Evolutionary conservation across 192 early-diverging fungal genomes (phyloP).

Genomic region (Kickxella alabastrina): DNA sequence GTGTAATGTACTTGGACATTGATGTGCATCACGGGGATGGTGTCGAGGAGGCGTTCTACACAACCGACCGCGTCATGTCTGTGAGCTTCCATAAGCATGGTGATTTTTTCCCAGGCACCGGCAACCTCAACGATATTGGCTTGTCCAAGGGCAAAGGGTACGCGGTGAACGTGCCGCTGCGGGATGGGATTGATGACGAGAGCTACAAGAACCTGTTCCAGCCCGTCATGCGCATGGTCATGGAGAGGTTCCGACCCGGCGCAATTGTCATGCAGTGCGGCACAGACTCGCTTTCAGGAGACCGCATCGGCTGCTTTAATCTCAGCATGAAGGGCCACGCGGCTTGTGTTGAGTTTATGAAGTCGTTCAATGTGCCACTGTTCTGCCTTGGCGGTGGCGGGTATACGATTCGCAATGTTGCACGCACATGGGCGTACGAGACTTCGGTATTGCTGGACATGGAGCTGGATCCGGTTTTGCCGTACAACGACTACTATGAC

Average conservation of each 20-base stretch:
- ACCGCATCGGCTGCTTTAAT: conserved; percentile 94
- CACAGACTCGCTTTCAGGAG: conserved; percentile 89
- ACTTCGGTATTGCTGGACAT: conserved; percentile 78
- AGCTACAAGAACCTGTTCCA: conserved; percentile 88
- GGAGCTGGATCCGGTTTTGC: conserved; percentile 66
- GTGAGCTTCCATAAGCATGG: conserved; percentile 98
- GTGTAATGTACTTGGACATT: conserved; percentile 96
- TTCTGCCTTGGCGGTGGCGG: conserved; percentile 94
- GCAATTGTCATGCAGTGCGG: conserved; percentile 95
- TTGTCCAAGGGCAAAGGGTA: conserved; percentile 82
- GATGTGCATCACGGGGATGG: conserved; percentile 99
- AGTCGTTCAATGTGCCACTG: conserved; percentile 85
- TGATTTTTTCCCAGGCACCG: conserved; percentile 98
- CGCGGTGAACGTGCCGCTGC: conserved; percentile 92
- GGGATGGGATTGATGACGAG: conserved; percentile 93
- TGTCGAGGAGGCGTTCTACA: conserved; percentile 98
- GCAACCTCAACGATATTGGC: conserved; percentile 89
- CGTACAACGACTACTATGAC: conserved; percentile 83
- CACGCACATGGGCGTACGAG: conserved; percentile 94
- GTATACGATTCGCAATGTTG: conserved; percentile 95
- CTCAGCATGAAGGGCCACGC: conserved; percentile 92
- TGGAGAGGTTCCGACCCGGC: conserved; percentile 86
- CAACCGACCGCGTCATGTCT: conserved; percentile 98
- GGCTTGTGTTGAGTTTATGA: conserved; percentile 89
- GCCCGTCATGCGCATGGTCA: conserved; percentile 78